phyloP scores from a whole-genome alignment of 2,329 filamentous ascomycete species.

The Fusarium longipes region DNA sequence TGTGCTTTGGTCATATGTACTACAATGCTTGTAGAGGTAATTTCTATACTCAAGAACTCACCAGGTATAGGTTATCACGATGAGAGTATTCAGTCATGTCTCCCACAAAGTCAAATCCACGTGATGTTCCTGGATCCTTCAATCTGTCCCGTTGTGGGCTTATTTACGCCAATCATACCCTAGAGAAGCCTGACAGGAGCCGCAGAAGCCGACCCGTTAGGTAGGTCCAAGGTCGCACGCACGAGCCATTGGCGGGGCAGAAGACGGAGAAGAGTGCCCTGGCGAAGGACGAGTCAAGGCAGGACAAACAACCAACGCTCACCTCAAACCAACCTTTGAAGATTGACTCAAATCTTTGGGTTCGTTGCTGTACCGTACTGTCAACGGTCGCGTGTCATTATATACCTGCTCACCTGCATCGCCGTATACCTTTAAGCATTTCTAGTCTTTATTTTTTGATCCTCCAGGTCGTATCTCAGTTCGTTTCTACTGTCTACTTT shows the following conservation, averaged over 20 bases:
- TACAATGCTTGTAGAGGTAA: not conserved
- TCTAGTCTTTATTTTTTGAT: slow-evolving; percentile 4
- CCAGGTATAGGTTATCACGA: slow-evolving; percentile 9
- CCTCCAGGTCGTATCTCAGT: slow-evolving; percentile 2
- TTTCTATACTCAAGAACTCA: not conserved
- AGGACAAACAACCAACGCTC: slow-evolving; percentile 11
- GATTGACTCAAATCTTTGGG: slow-evolving; percentile 30
- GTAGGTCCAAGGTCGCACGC: slow-evolving; percentile 29
- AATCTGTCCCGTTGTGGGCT: slow-evolving; percentile 11
- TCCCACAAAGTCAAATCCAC: slow-evolving; percentile 5
- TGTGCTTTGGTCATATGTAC: not conserved
- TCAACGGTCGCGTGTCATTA: slow-evolving; percentile 4
- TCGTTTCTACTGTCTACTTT: not conserved
- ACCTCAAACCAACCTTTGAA: slow-evolving; percentile 27
- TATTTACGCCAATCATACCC: slow-evolving; percentile 37
- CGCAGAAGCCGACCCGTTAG: slow-evolving; percentile 31
- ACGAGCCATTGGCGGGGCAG: slow-evolving; percentile 34
- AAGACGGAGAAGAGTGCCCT: slow-evolving; percentile 35
- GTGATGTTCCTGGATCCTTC: slow-evolving; percentile 15
- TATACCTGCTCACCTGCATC: not conserved
- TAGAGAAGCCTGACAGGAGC: slow-evolving; percentile 23
- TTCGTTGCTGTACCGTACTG: slow-evolving; percentile 17
- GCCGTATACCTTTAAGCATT: slow-evolving; percentile 1
- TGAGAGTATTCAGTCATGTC: not conserved
- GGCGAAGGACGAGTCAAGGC: slow-evolving; percentile 21